phyloP scores from a whole-genome alignment of 1,284 basidiomycete genomes.

The Puccinia brachypodii region DNA sequence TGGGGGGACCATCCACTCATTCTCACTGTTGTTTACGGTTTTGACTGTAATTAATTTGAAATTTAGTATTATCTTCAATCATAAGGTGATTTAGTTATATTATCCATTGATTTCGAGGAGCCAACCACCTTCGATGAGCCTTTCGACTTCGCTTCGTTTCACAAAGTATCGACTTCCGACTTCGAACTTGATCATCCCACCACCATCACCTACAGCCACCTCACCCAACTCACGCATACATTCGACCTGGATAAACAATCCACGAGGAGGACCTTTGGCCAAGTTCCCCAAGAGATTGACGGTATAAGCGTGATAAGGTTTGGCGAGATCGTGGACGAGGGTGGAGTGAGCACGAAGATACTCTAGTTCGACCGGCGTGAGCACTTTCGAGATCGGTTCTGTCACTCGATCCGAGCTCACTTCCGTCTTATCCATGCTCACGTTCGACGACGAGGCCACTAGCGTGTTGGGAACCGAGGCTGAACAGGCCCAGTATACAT shows the following conservation, averaged over 20 bases:
- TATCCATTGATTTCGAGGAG: slow-evolving; percentile 29
- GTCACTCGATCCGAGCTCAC: neutral
- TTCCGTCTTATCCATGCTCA: neutral
- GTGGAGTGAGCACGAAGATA: slow-evolving; percentile 40
- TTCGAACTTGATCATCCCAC: slow-evolving; percentile 42
- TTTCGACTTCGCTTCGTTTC: slow-evolving; percentile 32
- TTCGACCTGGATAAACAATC: slow-evolving; percentile 43
- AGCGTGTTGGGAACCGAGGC: slow-evolving; percentile 42
- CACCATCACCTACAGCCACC: slow-evolving; percentile 33
- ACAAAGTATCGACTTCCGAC: slow-evolving; percentile 40
- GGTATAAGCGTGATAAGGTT: slow-evolving; percentile 40
- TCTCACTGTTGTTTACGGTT: no score
- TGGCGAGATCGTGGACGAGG: slow-evolving; percentile 41
- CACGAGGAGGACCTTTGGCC: slow-evolving; percentile 22
- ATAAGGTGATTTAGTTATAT: no score
- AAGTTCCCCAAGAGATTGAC: slow-evolving; percentile 37
- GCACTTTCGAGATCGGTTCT: slow-evolving; percentile 36
- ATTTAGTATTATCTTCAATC: no score
- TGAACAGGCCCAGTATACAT: slow-evolving; percentile 32
- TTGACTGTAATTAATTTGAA: no score
- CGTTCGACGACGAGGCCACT: slow-evolving; percentile 29
- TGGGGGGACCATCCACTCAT: no score
- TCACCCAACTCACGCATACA: slow-evolving; percentile 43
- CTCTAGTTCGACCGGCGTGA: slow-evolving; percentile 36
- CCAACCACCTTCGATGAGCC: slow-evolving; percentile 40